A percentile compares a stretch with the other conserved stretches of the same genome.
Evolutionary conservation across 768 basidiomycete genomes (phyloP).

Genomic region (Russula sp.): DNA sequence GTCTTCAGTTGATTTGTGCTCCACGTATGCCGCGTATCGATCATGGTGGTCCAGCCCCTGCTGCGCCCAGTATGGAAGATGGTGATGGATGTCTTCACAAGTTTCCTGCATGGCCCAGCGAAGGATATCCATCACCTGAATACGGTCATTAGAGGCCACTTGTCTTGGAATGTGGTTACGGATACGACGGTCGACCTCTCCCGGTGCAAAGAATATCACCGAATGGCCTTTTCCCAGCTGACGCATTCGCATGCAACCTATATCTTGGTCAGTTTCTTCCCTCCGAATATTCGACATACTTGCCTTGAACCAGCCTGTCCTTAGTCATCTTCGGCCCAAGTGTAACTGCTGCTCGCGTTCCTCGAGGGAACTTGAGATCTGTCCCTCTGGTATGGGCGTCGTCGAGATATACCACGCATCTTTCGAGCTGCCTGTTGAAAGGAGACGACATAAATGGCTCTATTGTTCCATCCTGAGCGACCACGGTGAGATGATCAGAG

Average conservation of each 20-base stretch:
- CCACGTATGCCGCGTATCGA: slow-evolving; percentile 2
- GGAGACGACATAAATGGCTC: slow-evolving; percentile 42
- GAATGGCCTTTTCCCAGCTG: slow-evolving; percentile 27
- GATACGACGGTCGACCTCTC: slow-evolving; percentile 22
- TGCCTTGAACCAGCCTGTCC: slow-evolving; percentile 52
- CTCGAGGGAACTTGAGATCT: slow-evolving; percentile 47
- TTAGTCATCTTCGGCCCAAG: slow-evolving; percentile 52
- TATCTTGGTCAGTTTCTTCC: neutral
- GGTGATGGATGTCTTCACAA: slow-evolving; percentile 25
- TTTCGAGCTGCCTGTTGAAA: slow-evolving; percentile 38
- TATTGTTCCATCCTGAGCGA: slow-evolving; percentile 39
- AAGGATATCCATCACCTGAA: slow-evolving; percentile 20
- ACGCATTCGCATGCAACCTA: slow-evolving; percentile 29
- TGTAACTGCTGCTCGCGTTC: slow-evolving; percentile 47
- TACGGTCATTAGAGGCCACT: too few species aligned
- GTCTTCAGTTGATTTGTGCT: neutral
- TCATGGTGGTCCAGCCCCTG: slow-evolving; percentile 19
- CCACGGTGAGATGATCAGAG: slow-evolving; percentile 38
- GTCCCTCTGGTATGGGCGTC: slow-evolving; percentile 55
- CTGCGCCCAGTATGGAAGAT: slow-evolving; percentile 22
- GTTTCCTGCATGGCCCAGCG: slow-evolving; percentile 28
- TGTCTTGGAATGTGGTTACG: slow-evolving; percentile 5
- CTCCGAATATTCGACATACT: neutral
- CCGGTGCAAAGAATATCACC: slow-evolving; percentile 24
- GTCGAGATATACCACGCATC: slow-evolving; percentile 50